A percentile compares a stretch with the other conserved stretches of the same genome.
Evolutionary conservation across 768 basidiomycete species (phyloP).

Genomic region (Xerocomellus dryophilus): DNA sequence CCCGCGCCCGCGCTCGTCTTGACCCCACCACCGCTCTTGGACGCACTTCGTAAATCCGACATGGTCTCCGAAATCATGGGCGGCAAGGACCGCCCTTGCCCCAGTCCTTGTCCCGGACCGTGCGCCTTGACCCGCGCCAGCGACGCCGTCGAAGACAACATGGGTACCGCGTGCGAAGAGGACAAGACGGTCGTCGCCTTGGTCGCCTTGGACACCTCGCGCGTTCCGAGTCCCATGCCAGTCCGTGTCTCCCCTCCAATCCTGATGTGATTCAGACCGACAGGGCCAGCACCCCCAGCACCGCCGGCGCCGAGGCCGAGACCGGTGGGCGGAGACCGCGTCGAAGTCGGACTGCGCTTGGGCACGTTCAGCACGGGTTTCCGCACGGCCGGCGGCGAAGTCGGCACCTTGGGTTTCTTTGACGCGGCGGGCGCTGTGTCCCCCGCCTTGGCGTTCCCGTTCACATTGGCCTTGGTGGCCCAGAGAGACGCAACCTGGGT

Average conservation of each 20-base stretch:
- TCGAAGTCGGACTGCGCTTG: conserved; percentile 12
- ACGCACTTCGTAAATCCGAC: conserved; percentile 13
- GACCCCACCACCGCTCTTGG: conserved; percentile 8
- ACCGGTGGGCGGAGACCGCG: not conserved
- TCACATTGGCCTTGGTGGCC: conserved; percentile 47
- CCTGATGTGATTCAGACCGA: not conserved
- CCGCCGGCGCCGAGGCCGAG: not conserved
- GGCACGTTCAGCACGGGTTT: conserved; percentile 12
- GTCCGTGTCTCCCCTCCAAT: not conserved
- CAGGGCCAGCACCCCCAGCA: not conserved
- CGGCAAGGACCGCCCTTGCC: conserved; percentile 22
- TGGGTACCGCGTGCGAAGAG: conserved; percentile 70
- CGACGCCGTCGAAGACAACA: conserved; percentile 73
- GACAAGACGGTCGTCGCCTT: conserved; percentile 67
- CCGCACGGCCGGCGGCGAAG: not conserved
- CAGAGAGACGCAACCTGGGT: conserved; percentile 72
- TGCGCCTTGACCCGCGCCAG: conserved; percentile 49
- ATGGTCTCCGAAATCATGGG: conserved; percentile 36
- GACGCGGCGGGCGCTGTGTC: conserved; percentile 4
- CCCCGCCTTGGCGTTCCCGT: not conserved
- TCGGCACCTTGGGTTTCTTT: conserved; percentile 9
- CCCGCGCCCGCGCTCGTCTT: not conserved
- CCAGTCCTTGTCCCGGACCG: conserved; percentile 20
- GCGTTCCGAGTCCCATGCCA: conserved; percentile 13
- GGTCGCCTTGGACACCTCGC: conserved; percentile 35